These are phyloP conservation scores for Yamagishiella unicocca DNA, from an alignment of 139 green algal species.

Conservation along the genomic window DNA sequence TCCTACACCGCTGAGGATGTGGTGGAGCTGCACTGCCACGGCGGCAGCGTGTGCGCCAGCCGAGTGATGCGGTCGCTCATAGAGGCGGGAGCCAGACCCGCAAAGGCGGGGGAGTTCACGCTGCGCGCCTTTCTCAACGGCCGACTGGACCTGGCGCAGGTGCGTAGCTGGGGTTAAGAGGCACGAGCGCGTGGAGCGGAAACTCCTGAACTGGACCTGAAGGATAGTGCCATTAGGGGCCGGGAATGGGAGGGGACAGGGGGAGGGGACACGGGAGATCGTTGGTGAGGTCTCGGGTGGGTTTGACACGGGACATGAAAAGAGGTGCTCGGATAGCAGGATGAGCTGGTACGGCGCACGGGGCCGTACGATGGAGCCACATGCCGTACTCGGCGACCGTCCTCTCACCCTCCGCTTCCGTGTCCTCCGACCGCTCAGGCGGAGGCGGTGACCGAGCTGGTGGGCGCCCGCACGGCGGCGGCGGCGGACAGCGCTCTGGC, in stretches of 20 bases:
- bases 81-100: slow-evolving; percentile 82
- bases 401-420: neutral
- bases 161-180: slow-evolving; percentile 20
- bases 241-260: no score
- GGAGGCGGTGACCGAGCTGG: slow-evolving; percentile 88
- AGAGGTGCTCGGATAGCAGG: no score
- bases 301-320: no score
- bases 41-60: slow-evolving; percentile 82
- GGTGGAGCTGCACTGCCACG: slow-evolving; percentile 96
- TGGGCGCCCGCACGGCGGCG: slow-evolving; percentile 82
- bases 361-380: neutral
- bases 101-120: slow-evolving; percentile 95
- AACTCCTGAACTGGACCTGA: no score
- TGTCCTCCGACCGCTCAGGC: slow-evolving; percentile 65
- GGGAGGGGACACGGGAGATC: no score
- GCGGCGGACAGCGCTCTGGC: slow-evolving; percentile 94
- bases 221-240: no score
- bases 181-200: no score
- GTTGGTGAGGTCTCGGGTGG: no score
- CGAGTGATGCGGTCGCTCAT: slow-evolving; percentile 81
- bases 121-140: slow-evolving; percentile 97
- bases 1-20: slow-evolving; percentile 98
- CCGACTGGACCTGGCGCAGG: slow-evolving; percentile 90
- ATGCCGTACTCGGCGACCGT: neutral
- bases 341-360: no score